These are phyloP conservation scores for Fusarium haematococcum DNA, from an alignment of 2,329 filamentous ascomycete genomes.

Conservation along the genomic window DNA sequence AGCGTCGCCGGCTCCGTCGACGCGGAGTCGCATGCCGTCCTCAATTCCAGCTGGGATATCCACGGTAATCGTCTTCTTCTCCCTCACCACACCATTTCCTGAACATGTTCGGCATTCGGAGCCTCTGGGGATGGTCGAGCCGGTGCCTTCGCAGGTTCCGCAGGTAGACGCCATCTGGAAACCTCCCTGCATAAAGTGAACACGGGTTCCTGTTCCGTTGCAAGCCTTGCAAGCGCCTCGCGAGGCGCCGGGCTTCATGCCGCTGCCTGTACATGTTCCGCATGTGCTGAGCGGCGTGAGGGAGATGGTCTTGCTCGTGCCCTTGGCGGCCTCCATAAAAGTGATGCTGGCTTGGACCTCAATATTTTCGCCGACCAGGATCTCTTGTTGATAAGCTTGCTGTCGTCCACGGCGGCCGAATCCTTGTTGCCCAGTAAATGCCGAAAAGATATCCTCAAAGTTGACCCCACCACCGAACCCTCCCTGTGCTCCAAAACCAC, in stretches of 20 bases:
- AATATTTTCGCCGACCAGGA: slow-evolving; percentile 94
- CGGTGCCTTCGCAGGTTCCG: slow-evolving; percentile 81
- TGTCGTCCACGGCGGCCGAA: slow-evolving; percentile 62
- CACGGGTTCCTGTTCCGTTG: slow-evolving; percentile 85
- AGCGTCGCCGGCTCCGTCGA: slow-evolving; percentile 89
- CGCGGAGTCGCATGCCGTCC: slow-evolving; percentile 91
- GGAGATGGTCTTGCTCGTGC: slow-evolving; percentile 86
- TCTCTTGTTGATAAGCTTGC: slow-evolving; percentile 80
- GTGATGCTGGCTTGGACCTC: slow-evolving; percentile 93
- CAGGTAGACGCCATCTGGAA: slow-evolving; percentile 98
- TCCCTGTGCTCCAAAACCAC: slow-evolving; percentile 57
- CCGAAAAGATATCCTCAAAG: slow-evolving; percentile 94
- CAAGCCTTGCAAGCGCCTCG: slow-evolving; percentile 81
- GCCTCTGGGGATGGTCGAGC: slow-evolving; percentile 79
- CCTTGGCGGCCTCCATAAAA: slow-evolving; percentile 96
- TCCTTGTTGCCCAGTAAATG: slow-evolving; percentile 73
- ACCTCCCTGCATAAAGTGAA: slow-evolving; percentile 90
- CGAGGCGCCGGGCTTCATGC: slow-evolving; percentile 84
- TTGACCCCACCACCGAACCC: slow-evolving; percentile 89
- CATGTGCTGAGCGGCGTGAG: slow-evolving; percentile 87
- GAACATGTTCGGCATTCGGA: slow-evolving; percentile 83
- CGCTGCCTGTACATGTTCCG: slow-evolving; percentile 84
- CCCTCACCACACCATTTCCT: slow-evolving; percentile 86
- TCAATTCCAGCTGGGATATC: slow-evolving; percentile 97
- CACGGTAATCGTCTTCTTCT: slow-evolving; percentile 84